Conservation (phyloP, 306 rosid species). For the Acacia melanoxylon region DNA sequence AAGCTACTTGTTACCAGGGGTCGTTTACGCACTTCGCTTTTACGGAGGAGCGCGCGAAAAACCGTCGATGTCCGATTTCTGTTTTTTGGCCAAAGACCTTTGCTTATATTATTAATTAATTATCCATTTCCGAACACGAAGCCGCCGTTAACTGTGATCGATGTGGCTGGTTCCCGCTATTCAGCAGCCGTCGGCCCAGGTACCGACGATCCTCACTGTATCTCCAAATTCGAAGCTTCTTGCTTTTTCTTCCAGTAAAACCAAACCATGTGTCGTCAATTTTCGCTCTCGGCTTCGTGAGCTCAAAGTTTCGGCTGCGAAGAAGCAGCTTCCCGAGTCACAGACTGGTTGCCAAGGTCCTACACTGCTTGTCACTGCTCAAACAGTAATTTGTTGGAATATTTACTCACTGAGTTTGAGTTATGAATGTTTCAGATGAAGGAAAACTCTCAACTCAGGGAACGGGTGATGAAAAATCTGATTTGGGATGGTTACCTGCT, state of each 20-base stretch:
- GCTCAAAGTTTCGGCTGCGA: conserved; percentile 40
- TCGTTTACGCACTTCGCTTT: neutral
- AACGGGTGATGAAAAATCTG: conserved; percentile 34
- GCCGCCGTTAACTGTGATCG: conserved; percentile 7
- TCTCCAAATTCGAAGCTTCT: conserved; percentile 8
- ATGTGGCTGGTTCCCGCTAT: conserved; percentile 40
- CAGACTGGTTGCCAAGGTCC: conserved; percentile 31
- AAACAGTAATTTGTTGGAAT: neutral
- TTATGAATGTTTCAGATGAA: conserved; percentile 33
- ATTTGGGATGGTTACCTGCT: conserved; percentile 73
- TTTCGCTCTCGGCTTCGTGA: conserved; percentile 23
- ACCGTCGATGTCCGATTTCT: neutral
- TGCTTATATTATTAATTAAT: neutral
- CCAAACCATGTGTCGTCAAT: conserved; percentile 13
- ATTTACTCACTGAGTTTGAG: neutral
- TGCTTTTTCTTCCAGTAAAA: neutral
- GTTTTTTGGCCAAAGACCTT: neutral
- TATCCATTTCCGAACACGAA: neutral
- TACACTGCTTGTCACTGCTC: neutral
- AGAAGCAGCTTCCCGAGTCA: conserved; percentile 40
- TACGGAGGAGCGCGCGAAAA: neutral
- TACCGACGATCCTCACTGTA: neutral
- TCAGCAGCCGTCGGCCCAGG: neutral
- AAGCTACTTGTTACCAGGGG: no score
- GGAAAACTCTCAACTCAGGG: conserved; percentile 27